Evolutionary conservation across 305 asterid species (phyloP).

Genomic region (Fraxinus ornus): DNA sequence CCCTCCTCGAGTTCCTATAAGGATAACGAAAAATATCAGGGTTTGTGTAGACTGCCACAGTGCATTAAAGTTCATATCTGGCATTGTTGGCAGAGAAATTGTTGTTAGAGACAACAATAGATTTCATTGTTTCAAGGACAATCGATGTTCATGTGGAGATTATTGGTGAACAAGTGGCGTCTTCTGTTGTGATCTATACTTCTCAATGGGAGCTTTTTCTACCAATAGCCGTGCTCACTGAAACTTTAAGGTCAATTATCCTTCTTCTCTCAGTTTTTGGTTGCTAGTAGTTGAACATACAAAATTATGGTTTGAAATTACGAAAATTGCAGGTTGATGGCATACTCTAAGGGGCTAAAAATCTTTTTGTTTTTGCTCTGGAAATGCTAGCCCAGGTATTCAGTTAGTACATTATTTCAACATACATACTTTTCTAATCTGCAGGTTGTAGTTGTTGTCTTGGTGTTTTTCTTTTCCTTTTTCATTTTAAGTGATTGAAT

Average conservation of each 20-base stretch:
- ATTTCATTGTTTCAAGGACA: slow-evolving; percentile 61
- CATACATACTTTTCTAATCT: neutral
- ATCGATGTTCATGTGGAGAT: slow-evolving; percentile 74
- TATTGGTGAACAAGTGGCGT: slow-evolving; percentile 52
- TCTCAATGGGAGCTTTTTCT: neutral
- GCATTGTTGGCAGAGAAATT: slow-evolving; percentile 69
- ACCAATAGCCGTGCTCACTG: neutral
- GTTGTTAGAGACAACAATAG: slow-evolving; percentile 69
- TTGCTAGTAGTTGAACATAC: neutral
- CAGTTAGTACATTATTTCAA: neutral
- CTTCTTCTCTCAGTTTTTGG: neutral
- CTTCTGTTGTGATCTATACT: neutral
- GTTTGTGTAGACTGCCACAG: slow-evolving; percentile 91
- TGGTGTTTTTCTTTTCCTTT: neutral
- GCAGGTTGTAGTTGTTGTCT: neutral
- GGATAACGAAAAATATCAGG: slow-evolving; percentile 81
- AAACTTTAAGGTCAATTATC: neutral
- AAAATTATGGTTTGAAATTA: neutral
- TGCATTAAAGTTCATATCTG: slow-evolving; percentile 76
- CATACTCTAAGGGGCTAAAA: neutral
- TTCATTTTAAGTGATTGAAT: neutral
- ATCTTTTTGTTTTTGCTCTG: neutral
- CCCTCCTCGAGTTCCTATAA: slow-evolving; percentile 70
- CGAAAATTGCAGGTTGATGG: neutral
- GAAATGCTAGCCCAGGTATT: neutral